Evolutionary conservation across 1,284 basidiomycete genomes (phyloP).

Genomic region (Moesziomyces antarcticus): DNA sequence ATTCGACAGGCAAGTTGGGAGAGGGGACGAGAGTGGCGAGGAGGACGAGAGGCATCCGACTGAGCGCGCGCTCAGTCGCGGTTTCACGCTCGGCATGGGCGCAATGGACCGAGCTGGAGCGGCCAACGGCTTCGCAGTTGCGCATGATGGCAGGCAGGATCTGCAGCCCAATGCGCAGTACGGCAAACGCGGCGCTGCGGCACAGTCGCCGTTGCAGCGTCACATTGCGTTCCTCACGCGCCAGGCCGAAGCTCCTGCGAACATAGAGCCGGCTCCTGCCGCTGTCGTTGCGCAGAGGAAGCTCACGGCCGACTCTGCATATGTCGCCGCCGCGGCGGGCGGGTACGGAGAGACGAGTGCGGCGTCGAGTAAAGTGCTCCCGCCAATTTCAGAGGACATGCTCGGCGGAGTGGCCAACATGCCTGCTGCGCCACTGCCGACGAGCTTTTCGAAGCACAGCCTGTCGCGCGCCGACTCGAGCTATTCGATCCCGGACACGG

Average conservation of each 20-base stretch:
- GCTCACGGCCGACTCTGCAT: constrained; percentile 9
- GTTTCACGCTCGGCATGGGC: constrained; percentile 38
- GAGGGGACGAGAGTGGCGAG: constrained; percentile 12
- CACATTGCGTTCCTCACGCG: constrained; percentile 45
- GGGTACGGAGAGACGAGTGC: constrained; percentile 6
- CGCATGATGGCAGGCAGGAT: constrained; percentile 29
- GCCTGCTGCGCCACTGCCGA: constrained; percentile 19
- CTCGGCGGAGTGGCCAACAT: constrained; percentile 34
- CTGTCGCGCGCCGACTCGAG: constrained; percentile 21
- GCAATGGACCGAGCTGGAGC: constrained; percentile 31
- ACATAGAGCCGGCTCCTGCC: constrained; percentile 1
- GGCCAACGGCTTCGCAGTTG: constrained; percentile 16
- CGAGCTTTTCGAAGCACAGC: constrained; percentile 11
- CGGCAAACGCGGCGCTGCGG: constrained; percentile 13
- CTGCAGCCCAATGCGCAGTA: constrained; percentile 25
- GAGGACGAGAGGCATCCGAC: constrained; percentile 27
- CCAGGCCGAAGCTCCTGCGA: constrained; percentile 19
- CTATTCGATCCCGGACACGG: constrained; percentile 20
- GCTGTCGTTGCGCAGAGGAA: neutral
- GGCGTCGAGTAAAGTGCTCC: constrained; percentile 8
- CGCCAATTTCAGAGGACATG: constrained; percentile 42
- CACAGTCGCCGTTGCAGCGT: constrained; percentile 44
- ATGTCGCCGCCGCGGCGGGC: constrained; percentile 1
- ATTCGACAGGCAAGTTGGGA: constrained; percentile 11
- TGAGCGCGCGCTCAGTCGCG: constrained; percentile 31